Conservation (phyloP, 495 filamentous ascomycete species). For the Daldinia caldariorum region DNA sequence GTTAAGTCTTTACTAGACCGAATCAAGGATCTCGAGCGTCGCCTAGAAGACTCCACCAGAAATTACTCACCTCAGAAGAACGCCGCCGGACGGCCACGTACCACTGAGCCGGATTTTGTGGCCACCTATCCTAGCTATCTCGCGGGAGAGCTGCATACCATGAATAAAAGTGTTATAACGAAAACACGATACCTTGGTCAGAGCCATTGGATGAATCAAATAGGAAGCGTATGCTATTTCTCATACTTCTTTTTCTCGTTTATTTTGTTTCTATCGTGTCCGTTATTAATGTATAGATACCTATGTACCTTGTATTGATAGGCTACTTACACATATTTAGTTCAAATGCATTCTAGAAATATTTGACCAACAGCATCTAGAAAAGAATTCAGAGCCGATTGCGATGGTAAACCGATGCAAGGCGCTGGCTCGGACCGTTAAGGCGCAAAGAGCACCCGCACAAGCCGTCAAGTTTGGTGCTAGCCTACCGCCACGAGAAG, state of each 20-base stretch:
- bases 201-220: conserved; percentile 64
- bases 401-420: conserved; percentile 58
- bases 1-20: conserved; percentile 34
- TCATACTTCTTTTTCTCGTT: not conserved
- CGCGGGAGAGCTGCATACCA: conserved; percentile 30
- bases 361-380: conserved; percentile 41
- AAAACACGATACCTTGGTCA: conserved; percentile 64
- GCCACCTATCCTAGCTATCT: conserved; percentile 37
- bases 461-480: conserved; percentile 46
- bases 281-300: conserved; percentile 22
- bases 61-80: conserved; percentile 4
- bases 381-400: conserved; percentile 52
- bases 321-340: conserved; percentile 55
- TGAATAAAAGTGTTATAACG: conserved; percentile 42
- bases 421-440: conserved; percentile 57
- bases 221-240: conserved; percentile 56
- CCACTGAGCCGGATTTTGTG: conserved; percentile 16
- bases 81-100: not conserved
- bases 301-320: not conserved
- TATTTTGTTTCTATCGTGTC: not conserved
- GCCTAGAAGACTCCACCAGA: conserved; percentile 36
- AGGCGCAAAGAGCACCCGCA: conserved; percentile 49
- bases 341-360: conserved; percentile 52
- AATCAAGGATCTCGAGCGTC: conserved; percentile 44
- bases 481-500: conserved; percentile 50